These are phyloP conservation scores for Lactarius sanguifluus DNA, from an alignment of 768 basidiomycete genomes.

Conservation along the genomic window DNA sequence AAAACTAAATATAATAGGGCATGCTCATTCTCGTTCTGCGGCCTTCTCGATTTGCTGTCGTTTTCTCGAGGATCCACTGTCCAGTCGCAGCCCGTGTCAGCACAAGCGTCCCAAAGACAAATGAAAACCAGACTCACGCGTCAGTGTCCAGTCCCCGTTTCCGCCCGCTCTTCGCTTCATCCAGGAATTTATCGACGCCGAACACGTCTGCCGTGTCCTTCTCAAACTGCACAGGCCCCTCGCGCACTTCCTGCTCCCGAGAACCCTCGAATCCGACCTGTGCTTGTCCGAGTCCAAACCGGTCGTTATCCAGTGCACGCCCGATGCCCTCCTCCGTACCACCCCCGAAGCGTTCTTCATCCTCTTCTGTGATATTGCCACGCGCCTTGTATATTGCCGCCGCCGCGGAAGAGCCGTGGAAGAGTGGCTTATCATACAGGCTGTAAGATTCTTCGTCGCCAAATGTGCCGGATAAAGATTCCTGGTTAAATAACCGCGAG, in stretches of 20 bases:
- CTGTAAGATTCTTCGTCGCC: slow-evolving; percentile 94
- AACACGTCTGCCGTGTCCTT: slow-evolving; percentile 98
- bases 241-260: slow-evolving; percentile 74
- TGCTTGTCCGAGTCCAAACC: slow-evolving; percentile 86
- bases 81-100: slow-evolving; percentile 13
- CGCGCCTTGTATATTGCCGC: slow-evolving; percentile 99
- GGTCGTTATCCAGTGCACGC: slow-evolving; percentile 87
- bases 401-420: slow-evolving; percentile 93
- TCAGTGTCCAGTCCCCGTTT: slow-evolving; percentile 83
- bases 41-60: slow-evolving; percentile 69
- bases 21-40: slow-evolving; percentile 40
- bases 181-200: slow-evolving; percentile 94
- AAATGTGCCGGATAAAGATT: slow-evolving; percentile 77
- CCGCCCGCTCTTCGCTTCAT: slow-evolving; percentile 94
- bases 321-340: slow-evolving; percentile 95
- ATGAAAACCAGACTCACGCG: slow-evolving; percentile 47
- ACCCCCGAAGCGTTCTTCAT: slow-evolving; percentile 90
- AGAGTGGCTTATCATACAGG: slow-evolving; percentile 91
- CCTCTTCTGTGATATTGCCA: slow-evolving; percentile 79
- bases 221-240: slow-evolving; percentile 98
- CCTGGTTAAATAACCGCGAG: slow-evolving; percentile 96
- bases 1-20: background rate
- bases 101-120: background rate
- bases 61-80: slow-evolving; percentile 61
- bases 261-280: slow-evolving; percentile 91